These are phyloP conservation scores for Fusarium sterilihyphosum DNA, from an alignment of 2,329 filamentous ascomycete genomes.

Conservation along the genomic window DNA sequence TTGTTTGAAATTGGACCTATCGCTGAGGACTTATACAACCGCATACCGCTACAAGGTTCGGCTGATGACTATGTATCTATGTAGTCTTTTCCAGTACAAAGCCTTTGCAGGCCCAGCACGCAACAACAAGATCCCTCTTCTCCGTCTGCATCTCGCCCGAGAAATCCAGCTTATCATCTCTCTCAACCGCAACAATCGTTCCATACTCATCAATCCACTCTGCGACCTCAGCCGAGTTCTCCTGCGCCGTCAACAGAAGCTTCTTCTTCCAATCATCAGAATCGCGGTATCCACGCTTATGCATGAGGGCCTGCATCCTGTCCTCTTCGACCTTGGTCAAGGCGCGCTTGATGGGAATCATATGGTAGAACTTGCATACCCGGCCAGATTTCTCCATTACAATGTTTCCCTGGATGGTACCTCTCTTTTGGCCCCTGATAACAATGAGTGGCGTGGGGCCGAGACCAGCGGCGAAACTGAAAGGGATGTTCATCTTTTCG, in stretches of 20 bases:
- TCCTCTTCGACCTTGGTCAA: background rate
- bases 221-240: accelerated
- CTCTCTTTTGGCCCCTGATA: background rate
- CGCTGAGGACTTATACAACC: no score
- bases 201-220: background rate
- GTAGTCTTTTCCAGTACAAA: background rate
- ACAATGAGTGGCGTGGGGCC: background rate
- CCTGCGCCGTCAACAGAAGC: background rate
- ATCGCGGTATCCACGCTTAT: background rate
- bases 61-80: background rate
- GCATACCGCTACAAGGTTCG: background rate
- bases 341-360: background rate
- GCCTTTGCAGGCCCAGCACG: background rate
- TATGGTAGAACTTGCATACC: background rate
- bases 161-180: background rate
- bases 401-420: background rate
- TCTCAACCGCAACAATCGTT: background rate
- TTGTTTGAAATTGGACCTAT: no score
- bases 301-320: background rate
- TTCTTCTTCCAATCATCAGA: background rate
- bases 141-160: background rate
- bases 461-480: background rate
- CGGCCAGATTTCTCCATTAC: background rate
- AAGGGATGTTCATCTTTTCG: background rate
- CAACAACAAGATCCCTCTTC: background rate